These are phyloP conservation scores for Elasticomyces elasticus DNA, from an alignment of 495 filamentous ascomycete genomes.

Conservation along the genomic window DNA sequence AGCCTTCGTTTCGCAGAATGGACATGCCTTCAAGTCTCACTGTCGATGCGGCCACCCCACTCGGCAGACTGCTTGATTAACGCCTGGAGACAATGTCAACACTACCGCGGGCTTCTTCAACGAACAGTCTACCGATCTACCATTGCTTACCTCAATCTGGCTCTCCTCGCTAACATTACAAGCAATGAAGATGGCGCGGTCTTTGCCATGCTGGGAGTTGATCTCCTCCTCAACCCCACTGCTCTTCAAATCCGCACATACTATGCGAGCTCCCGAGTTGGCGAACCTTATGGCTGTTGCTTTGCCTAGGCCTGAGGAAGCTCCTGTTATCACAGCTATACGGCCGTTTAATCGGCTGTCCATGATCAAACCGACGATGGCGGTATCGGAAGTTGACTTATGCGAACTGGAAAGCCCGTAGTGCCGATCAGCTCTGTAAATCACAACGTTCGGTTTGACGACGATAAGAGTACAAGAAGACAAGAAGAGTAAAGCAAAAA, in stretches of 20 bases:
- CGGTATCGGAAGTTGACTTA: neutral
- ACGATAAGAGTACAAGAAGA: too few species aligned
- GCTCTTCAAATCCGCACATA: conserved; percentile 41
- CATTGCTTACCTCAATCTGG: too few species aligned
- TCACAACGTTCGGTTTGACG: too few species aligned
- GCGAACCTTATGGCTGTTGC: conserved; percentile 34
- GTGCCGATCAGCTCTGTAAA: neutral
- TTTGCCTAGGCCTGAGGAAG: conserved; percentile 57
- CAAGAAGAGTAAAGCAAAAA: neutral
- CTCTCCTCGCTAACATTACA: conserved; percentile 36
- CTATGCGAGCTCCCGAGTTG: conserved; percentile 25
- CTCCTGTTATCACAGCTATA: conserved; percentile 54
- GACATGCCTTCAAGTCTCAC: too few species aligned
- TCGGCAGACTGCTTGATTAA: conserved; percentile 19
- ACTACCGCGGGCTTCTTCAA: too few species aligned
- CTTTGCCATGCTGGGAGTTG: conserved; percentile 29
- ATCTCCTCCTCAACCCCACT: conserved; percentile 20
- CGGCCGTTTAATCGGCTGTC: conserved; percentile 4
- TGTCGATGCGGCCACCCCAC: conserved; percentile 17
- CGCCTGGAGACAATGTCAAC: too few species aligned
- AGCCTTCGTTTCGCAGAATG: too few species aligned
- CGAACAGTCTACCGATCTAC: too few species aligned
- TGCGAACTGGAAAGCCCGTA: neutral
- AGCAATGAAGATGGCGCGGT: conserved; percentile 36
- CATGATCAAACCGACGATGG: neutral